Base-by-base conservation (phyloP, 2,329 filamentous ascomycete species). In the Botrytis deweyae region DNA sequence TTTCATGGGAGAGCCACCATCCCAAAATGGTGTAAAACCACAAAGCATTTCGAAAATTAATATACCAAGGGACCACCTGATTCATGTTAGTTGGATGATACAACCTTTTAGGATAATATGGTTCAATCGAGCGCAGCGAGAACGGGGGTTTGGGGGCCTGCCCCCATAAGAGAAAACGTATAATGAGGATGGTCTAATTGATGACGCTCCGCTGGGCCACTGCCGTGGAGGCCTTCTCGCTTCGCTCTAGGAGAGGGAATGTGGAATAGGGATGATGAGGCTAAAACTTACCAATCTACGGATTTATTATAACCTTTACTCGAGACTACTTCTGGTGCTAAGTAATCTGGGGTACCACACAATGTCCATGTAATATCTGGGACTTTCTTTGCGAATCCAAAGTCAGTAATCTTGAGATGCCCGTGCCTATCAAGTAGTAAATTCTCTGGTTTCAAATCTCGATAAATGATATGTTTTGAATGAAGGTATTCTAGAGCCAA, bases 271-370 rank as follows among this genome's bases (percentile, higher is more conserved):
- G 73, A 74, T 73, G 64, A 85, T 93, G 85, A 85, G 85, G 22
- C 18, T 4, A 3, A 22, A 46, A 44, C 71, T 49, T 46, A 72
- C 96, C 96, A 99, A 82, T 99, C 96, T 29, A 99, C 96, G 59
- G 95, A 98, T 83, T 98, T 99, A 86, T 99, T 99, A 87, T 99
- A 99, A 71, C 96, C 96, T 85, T 98, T 98, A 83, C 95, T 98
- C 75, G 94, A 95, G n/a, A 99, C 96, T 22, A 99, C 96, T 84
- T 99, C 96, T 0, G 96, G 96, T 0, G 96, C 96, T 52, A 99
- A 89, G 82, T 99, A 99, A 84, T 99, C 96, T 10, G 96, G 96
- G 20, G 96, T 99, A 75, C 96, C 96, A 82, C 96, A 99, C 61
- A 99, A 88, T 40, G 96, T 99, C 96, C 96, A 99, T 61, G 96